phyloP scores from a whole-genome alignment of 1,139 yeast species.

The Magnusiomyces magnusii region DNA sequence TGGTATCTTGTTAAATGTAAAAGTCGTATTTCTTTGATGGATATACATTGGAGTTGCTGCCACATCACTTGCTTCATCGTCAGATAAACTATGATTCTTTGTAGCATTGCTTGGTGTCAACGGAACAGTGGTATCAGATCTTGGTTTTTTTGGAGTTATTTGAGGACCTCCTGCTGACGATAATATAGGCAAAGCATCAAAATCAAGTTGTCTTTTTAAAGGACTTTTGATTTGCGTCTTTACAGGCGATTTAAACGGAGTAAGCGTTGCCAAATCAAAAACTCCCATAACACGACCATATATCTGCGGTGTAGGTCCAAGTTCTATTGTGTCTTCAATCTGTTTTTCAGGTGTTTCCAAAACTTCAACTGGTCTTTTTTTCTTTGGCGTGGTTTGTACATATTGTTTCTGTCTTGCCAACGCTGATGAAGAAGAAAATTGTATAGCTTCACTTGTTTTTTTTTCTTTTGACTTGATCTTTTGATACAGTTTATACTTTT shows the following conservation, averaged over 20 bases:
- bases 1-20: background rate
- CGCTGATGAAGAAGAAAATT: background rate
- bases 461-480: conserved; percentile 24
- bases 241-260: conserved; percentile 23
- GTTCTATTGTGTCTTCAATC: conserved; percentile 31
- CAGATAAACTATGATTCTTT: background rate
- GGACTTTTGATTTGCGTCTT: conserved; percentile 9
- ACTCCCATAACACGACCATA: conserved; percentile 61
- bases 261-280: conserved; percentile 42
- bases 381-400: background rate
- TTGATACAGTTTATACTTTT: conserved; percentile 41
- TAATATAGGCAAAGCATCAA: too few species aligned
- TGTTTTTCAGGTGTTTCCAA: background rate
- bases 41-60: conserved; percentile 14
- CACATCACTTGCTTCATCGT: background rate
- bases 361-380: background rate
- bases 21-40: conserved; percentile 2
- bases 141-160: background rate
- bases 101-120: background rate
- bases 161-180: background rate
- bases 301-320: conserved; percentile 75
- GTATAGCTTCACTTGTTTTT: too few species aligned
- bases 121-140: background rate
- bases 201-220: background rate
- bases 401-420: background rate